Base-by-base conservation (phyloP, 495 filamentous ascomycete genomes). In the Talaromyces proteolyticus region DNA sequence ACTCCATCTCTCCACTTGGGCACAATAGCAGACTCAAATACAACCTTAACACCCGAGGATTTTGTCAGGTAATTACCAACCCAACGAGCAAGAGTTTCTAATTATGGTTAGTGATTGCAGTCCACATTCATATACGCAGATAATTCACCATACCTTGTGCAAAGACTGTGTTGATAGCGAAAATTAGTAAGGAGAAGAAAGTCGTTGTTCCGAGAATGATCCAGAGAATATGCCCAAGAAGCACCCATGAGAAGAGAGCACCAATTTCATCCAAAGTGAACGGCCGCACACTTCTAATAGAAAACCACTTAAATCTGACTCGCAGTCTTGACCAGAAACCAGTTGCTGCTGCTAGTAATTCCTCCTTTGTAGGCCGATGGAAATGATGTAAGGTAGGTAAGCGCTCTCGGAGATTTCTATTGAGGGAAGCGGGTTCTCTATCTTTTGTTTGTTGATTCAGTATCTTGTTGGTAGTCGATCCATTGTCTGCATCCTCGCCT, bases 1-100 rank as follows among this genome's bases (percentile, higher is more conserved):
- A 95, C 91, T 10, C 91, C 91, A 59, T 89, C 84, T 55, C 80
- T 85, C 93, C 93, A 98, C 59, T 86, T 89, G 10, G 93, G 93
- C 12, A 97, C 93, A 56, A 98, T 95, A 12, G 93, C 93, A 52
- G 90, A 96, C 65, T 98, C 93, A 61, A 98, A 98, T 19, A 98
- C 86, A 34, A 98, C 88, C 53, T 91, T 93, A n/a, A 96, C 69
- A 3, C 93, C 93, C 29, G 92, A 93, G 17, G 91, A 95, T 57
- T 88, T 87, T 2, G 93, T 98, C 4, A 98, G 75, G 64, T 97
- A 96, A 65, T 97, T 95, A 2, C 93, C 93, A 34, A 97, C 78
- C 85, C 88, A 94, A 50, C 87, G 77, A 19, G 94, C 93, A 3
- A 98, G 69, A 5, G 89, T 96, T 80, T 98, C 93, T 90, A 49